Evolutionary conservation across 495 filamentous ascomycete genomes (phyloP), one percentile per base, ranked within the genome.

Genomic region (Daldinia decipiens): DNA sequence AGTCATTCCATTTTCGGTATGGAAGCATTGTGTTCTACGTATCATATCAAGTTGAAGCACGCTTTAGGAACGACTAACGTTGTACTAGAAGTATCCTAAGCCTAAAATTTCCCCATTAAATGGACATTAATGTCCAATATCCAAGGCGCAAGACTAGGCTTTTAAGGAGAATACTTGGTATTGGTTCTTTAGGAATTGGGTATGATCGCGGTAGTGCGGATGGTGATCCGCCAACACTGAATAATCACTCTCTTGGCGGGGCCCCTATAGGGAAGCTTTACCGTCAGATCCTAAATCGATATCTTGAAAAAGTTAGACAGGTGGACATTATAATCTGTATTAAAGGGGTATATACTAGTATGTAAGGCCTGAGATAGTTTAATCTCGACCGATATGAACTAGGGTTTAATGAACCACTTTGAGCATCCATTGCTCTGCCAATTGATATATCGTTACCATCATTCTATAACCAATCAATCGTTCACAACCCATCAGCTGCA

Each of bases 291-390:
- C 43, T 47, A 47, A 47, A 47, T 47, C 43, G 12, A 11, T 21
- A 47, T 47, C 19, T 47, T 17, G 3, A 47, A 47, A 24, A 47
- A 24, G 43, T 47, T 47, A 24, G 43, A 47, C 9, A 24, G 11
- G 8, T 21, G 43, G 43, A 40, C 39, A 40, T 40, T 47, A 47
- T 47, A 12, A 47, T 47, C 17, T 47, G 19, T 47, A 47, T 47
- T 47, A 47, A 40, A 47, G 43, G 43, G 43, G 43, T 47, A 47
- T 47, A 47, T 47, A 47, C 43, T 47, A 24, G 9, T 47, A 47
- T 47, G 43, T 47, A 47, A 11, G 43, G 17, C 43, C 43, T 24
- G 43, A 19, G 43, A 47, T 47, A 24, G 43, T 24, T 47, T 24
- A 47, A 47, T 47, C 43, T 47, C 17, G 19, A 12, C 43, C 17